Evolutionary conservation across 805 yeast genomes (phyloP).

Genomic region (Vanderwaltozyma yarrowii): DNA sequence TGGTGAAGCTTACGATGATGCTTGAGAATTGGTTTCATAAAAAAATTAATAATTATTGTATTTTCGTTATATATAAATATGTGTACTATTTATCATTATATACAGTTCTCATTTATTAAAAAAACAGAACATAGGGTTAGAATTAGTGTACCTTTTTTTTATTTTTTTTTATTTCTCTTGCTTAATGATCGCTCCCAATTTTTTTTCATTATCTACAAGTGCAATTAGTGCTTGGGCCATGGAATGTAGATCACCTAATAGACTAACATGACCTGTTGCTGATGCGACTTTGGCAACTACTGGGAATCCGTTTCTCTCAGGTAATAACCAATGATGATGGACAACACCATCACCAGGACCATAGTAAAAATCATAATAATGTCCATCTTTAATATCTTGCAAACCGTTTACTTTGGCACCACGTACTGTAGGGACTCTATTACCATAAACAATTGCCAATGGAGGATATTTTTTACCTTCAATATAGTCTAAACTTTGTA

Average conservation of each 20-base stretch:
- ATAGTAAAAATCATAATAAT: constrained; percentile 65
- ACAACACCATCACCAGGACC: constrained; percentile 95
- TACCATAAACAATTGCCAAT: constrained; percentile 70
- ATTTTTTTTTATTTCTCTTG: too few relatives aligned
- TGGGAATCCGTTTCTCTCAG: constrained; percentile 63
- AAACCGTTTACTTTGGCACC: constrained; percentile 58
- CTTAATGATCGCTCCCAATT: too few relatives aligned
- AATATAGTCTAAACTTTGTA: constrained; percentile 45
- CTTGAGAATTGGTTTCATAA: not conserved
- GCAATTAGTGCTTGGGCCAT: constrained; percentile 65
- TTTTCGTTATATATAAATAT: too few relatives aligned
- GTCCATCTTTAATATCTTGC: constrained; percentile 59
- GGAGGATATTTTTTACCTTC: constrained; percentile 64
- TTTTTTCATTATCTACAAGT: constrained; percentile 50
- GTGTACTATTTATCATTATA: not conserved
- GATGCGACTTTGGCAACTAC: constrained; percentile 59
- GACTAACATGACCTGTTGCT: constrained; percentile 65
- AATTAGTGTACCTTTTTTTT: too few relatives aligned
- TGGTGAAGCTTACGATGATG: constrained; percentile 16
- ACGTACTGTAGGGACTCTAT: constrained; percentile 73
- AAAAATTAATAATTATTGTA: too few relatives aligned
- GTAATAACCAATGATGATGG: constrained; percentile 73
- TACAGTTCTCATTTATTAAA: constrained; percentile 3
- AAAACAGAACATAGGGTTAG: too few relatives aligned
- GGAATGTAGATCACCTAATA: constrained; percentile 62